Percentiles rank a stretch among this genome's conserved stretches.
Evolutionary conservation across 2,329 filamentous ascomycete genomes (phyloP).

Genomic region (Alternaria hordeiaustralica): DNA sequence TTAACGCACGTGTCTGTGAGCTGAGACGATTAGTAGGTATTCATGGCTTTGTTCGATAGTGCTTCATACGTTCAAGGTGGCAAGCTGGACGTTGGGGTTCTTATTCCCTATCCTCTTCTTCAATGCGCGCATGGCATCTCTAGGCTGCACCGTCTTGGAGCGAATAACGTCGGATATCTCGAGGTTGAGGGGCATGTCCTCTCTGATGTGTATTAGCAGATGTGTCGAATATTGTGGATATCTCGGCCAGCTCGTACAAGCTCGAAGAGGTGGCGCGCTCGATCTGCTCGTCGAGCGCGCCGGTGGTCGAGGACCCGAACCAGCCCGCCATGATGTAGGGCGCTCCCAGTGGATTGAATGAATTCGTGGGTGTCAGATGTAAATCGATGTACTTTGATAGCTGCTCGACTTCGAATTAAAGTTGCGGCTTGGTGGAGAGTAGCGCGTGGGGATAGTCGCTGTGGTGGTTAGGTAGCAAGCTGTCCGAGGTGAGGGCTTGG

Average conservation of each 20-base stretch:
- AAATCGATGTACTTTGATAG: too few species aligned
- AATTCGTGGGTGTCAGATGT: neutral
- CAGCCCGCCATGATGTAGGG: constrained; percentile 80
- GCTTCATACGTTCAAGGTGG: constrained; percentile 94
- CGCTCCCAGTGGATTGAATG: neutral
- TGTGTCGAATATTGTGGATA: neutral
- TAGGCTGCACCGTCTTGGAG: constrained; percentile 95
- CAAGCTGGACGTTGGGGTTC: constrained; percentile 96
- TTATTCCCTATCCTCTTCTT: constrained; percentile 95
- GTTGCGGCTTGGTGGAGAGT: neutral
- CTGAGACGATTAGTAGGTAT: constrained; percentile 57
- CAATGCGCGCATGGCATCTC: constrained; percentile 96
- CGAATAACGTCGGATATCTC: constrained; percentile 98
- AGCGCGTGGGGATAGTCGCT: constrained; percentile 5
- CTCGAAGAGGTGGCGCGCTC: constrained; percentile 94
- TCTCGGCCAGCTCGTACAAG: constrained; percentile 64
- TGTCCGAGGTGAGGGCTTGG: constrained; percentile 11
- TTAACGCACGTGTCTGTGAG: constrained; percentile 98
- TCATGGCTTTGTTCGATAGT: too few species aligned
- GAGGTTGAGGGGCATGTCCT: constrained; percentile 96
- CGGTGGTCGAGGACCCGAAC: constrained; percentile 84
- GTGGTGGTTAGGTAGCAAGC: constrained; percentile 18
- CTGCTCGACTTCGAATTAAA: neutral
- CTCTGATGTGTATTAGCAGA: constrained; percentile 59
- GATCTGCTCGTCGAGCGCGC: constrained; percentile 94